A percentile compares a stretch with the other conserved stretches of the same genome.
phyloP scores from a whole-genome alignment of 495 filamentous ascomycete genomes.

The Xylaria cubensis region DNA sequence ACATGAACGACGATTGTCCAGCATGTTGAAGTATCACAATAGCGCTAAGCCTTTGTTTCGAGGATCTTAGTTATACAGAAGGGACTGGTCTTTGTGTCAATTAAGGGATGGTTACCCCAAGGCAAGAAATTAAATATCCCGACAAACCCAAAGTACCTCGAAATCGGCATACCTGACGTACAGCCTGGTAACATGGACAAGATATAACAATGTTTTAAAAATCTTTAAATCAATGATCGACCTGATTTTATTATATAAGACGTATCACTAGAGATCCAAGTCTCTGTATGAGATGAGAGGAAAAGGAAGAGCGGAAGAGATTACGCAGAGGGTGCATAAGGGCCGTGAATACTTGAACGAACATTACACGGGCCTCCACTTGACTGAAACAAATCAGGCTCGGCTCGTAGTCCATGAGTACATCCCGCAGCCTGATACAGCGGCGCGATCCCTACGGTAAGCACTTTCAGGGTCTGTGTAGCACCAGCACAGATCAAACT shows the following conservation, averaged over 20 bases:
- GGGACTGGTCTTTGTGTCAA: background rate
- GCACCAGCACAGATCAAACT: background rate
- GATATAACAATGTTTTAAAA: background rate
- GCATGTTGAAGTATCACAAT: background rate
- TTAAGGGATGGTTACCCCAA: background rate
- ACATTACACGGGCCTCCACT: background rate
- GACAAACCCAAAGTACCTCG: background rate
- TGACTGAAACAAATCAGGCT: background rate
- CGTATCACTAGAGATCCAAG: background rate
- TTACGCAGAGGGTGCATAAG: background rate
- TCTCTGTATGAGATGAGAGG: background rate
- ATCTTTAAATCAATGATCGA: background rate
- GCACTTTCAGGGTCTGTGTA: background rate
- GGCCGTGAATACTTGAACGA: background rate
- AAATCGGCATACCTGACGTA: background rate
- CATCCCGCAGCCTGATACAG: background rate
- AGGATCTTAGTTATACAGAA: background rate
- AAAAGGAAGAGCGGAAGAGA: background rate
- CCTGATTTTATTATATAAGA: background rate
- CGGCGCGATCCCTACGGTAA: background rate
- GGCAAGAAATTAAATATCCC: background rate
- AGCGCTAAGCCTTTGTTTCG: too few species aligned
- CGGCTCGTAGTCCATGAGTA: background rate
- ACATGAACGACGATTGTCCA: background rate
- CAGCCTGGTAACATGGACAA: background rate